These are phyloP conservation scores for Pyracantha coccinea DNA, from an alignment of 331 rosid species.

Conservation along the genomic window DNA sequence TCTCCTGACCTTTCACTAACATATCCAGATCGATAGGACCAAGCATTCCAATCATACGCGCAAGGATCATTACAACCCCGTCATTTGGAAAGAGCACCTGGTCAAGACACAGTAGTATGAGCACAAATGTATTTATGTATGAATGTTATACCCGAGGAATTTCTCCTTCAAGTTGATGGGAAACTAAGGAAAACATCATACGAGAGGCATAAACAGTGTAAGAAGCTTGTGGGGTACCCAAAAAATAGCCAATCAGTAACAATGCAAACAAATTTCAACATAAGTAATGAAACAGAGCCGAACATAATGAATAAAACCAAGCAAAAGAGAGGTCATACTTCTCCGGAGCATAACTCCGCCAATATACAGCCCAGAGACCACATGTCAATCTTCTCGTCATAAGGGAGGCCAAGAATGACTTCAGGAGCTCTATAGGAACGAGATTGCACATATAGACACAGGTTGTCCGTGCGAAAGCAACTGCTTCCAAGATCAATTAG, in stretches of 20 bases:
- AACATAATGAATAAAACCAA: neutral
- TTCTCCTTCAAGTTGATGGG: neutral
- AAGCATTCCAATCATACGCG: slow-evolving; percentile 74
- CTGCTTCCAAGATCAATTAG: slow-evolving; percentile 98
- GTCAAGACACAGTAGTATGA: neutral
- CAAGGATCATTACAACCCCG: slow-evolving; percentile 64
- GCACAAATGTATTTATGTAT: neutral
- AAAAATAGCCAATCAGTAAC: too few species aligned
- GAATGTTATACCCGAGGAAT: neutral
- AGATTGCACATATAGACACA: slow-evolving; percentile 91
- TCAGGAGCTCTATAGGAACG: slow-evolving; percentile 99
- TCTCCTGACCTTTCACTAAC: slow-evolving; percentile 74
- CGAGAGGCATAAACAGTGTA: too few species aligned
- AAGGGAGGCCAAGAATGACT: slow-evolving; percentile 92
- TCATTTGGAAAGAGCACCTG: slow-evolving; percentile 95
- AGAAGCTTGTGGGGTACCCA: too few species aligned
- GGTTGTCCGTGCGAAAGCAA: slow-evolving; percentile 77
- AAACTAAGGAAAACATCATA: neutral
- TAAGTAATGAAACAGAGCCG: neutral
- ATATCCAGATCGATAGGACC: slow-evolving; percentile 84
- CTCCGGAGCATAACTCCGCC: slow-evolving; percentile 94
- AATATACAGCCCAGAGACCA: slow-evolving; percentile 99
- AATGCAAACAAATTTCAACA: too few species aligned
- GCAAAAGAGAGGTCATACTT: slow-evolving; percentile 47
- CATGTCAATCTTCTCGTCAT: slow-evolving; percentile 84